phyloP scores from a whole-genome alignment of 208 protist species.

The Acanthamoeba castellanii region DNA sequence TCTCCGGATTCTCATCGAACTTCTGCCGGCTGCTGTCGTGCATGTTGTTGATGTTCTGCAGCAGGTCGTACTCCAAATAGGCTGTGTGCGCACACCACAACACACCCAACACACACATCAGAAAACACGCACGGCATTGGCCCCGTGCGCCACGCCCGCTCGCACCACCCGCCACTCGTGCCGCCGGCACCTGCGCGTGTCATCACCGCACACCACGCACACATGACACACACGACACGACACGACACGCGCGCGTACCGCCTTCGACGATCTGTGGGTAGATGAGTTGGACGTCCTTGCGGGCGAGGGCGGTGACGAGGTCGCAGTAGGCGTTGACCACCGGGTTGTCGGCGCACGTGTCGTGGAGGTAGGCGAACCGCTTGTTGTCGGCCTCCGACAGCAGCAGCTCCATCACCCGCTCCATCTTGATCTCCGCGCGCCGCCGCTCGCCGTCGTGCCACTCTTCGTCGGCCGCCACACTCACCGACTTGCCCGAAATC shows the following conservation, averaged over 20 bases:
- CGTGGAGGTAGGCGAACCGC: conserved; percentile 35
- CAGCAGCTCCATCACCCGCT: conserved; percentile 55
- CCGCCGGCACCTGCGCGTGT: too few species aligned
- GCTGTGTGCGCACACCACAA: not conserved
- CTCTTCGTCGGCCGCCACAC: not conserved
- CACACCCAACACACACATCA: not conserved
- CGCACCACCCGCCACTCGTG: too few species aligned
- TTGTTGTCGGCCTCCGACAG: conserved; percentile 35
- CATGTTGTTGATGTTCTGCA: conserved; percentile 70
- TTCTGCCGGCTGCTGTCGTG: conserved; percentile 62
- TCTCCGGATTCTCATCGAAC: conserved; percentile 63
- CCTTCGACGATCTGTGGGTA: conserved; percentile 66
- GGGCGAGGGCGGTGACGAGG: conserved; percentile 10
- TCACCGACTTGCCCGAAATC: conserved; percentile 4
- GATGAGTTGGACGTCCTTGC: conserved; percentile 67
- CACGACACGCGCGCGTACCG: not conserved
- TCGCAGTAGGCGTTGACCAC: conserved; percentile 51
- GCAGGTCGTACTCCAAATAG: conserved; percentile 66
- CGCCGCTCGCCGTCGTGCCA: not conserved
- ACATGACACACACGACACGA: not conserved
- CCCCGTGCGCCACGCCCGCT: too few species aligned
- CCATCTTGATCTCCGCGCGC: conserved; percentile 6
- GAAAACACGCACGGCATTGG: too few species aligned
- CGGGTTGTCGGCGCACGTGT: conserved; percentile 55
- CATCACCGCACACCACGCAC: not conserved